Conservation (phyloP, 2,329 filamentous ascomycete genomes). For the Sphaerostilbella broomeana region DNA sequence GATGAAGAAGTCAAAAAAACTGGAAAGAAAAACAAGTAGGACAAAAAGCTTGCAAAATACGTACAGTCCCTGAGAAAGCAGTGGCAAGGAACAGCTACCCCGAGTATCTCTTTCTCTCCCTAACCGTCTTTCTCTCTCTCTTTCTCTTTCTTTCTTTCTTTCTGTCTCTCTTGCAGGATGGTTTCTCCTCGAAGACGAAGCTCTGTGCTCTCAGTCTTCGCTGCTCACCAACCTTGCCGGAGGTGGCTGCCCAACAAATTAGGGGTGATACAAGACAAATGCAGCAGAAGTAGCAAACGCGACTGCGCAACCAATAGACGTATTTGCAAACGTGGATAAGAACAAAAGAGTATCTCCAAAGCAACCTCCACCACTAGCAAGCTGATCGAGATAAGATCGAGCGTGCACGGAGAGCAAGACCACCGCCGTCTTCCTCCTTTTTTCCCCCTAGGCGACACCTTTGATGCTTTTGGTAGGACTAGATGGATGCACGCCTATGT, state of each 20-base stretch:
- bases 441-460: constrained; percentile 5
- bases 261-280: constrained; percentile 1
- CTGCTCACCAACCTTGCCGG: constrained; percentile 9
- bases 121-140: constrained; percentile 6
- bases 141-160: constrained; percentile 7
- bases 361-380: constrained; percentile 4
- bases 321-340: neutral
- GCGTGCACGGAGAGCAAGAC: constrained; percentile 2
- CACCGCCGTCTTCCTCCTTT: constrained; percentile 6
- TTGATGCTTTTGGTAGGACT: constrained; percentile 7
- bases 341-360: constrained; percentile 4
- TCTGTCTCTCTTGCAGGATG: constrained; percentile 14
- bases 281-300: neutral
- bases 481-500: neutral
- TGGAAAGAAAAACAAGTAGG: constrained; percentile 23
- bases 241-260: constrained; percentile 14
- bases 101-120: constrained; percentile 10
- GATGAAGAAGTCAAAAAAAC: constrained; percentile 15
- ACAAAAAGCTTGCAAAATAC: constrained; percentile 44
- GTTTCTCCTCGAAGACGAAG: constrained; percentile 47
- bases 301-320: neutral
- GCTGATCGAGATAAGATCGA: neutral
- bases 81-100: neutral
- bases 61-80: constrained; percentile 42
- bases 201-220: constrained; percentile 51